Percentiles rank a stretch among this genome's conserved stretches.
Evolutionary conservation across 2,329 filamentous ascomycete genomes (phyloP).

Genomic region (Aspergillus oerlinghausenensis): DNA sequence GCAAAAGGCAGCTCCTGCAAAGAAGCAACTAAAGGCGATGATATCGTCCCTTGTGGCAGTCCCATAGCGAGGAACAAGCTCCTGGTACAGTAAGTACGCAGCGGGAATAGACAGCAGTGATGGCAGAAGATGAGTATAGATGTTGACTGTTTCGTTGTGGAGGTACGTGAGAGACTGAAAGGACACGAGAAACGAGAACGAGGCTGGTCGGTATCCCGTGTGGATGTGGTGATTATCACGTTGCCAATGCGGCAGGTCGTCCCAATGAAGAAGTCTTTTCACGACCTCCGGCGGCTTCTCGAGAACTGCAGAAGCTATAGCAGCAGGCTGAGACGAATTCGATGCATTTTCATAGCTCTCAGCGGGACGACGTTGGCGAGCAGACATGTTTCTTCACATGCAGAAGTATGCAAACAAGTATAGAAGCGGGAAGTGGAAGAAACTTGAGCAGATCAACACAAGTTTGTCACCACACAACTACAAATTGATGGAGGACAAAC

Average conservation of each 20-base stretch:
- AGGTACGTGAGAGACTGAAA: slow-evolving; percentile 57
- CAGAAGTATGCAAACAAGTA: slow-evolving; percentile 10
- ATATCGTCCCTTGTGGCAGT: slow-evolving; percentile 60
- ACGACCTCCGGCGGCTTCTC: slow-evolving; percentile 26
- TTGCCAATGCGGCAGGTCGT: slow-evolving; percentile 51
- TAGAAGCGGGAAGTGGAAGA: background rate
- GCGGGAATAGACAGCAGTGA: slow-evolving; percentile 54
- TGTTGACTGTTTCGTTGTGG: slow-evolving; percentile 68
- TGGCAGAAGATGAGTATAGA: slow-evolving; percentile 68
- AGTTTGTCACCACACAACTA: background rate
- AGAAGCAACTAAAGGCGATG: slow-evolving; percentile 73
- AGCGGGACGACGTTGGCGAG: slow-evolving; percentile 30
- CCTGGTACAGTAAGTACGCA: slow-evolving; percentile 51
- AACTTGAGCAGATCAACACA: slow-evolving; percentile 5
- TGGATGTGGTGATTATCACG: slow-evolving; percentile 67
- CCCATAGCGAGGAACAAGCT: slow-evolving; percentile 62
- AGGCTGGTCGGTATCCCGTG: slow-evolving; percentile 60
- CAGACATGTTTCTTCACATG: slow-evolving; percentile 25
- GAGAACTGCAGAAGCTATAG: slow-evolving; percentile 22
- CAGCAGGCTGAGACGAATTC: slow-evolving; percentile 20
- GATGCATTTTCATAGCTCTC: slow-evolving; percentile 14
- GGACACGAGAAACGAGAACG: slow-evolving; percentile 57
- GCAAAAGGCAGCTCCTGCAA: slow-evolving; percentile 66
- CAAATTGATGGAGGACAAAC: background rate
- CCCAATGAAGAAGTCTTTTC: slow-evolving; percentile 44